A percentile compares a stretch with the other conserved stretches of the same genome.
Conservation (phyloP, 768 basidiomycete genomes). For the Pseudohyphozyma bogoriensis region DNA sequence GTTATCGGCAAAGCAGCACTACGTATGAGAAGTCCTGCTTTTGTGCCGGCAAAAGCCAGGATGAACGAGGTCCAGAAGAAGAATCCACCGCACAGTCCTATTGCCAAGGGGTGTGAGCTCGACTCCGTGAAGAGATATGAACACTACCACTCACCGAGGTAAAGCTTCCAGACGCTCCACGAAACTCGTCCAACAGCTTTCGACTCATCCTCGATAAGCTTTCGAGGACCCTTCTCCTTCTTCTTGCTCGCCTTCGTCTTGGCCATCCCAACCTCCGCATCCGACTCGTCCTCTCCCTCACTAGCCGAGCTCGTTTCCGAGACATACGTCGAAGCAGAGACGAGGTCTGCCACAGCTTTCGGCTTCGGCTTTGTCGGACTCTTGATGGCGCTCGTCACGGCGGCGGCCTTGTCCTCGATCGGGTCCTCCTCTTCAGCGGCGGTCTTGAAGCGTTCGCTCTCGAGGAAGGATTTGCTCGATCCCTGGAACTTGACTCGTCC, state of each 20-base stretch:
- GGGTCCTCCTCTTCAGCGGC: slow-evolving; percentile 23
- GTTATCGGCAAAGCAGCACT: no score
- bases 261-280: slow-evolving; percentile 32
- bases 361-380: slow-evolving; percentile 9
- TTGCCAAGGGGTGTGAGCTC: no score
- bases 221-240: slow-evolving; percentile 7
- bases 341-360: slow-evolving; percentile 19
- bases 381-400: slow-evolving; percentile 1
- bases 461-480: slow-evolving; percentile 11
- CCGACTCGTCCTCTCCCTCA: slow-evolving; percentile 16
- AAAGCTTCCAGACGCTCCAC: slow-evolving; percentile 22
- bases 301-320: slow-evolving; percentile 22
- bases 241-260: slow-evolving; percentile 9
- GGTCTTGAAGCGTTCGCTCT: slow-evolving; percentile 19
- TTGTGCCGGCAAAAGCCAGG: slow-evolving; percentile 23
- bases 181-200: slow-evolving; percentile 64
- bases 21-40: no score
- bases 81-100: slow-evolving; percentile 21
- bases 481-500: slow-evolving; percentile 25
- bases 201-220: slow-evolving; percentile 72
- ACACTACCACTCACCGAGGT: no score
- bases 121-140: no score
- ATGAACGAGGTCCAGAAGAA: slow-evolving; percentile 29
- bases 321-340: background rate
- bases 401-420: slow-evolving; percentile 5